Evolutionary conservation across 2,329 filamentous ascomycete genomes (phyloP).

Genomic region (Aureobasidium sp.): DNA sequence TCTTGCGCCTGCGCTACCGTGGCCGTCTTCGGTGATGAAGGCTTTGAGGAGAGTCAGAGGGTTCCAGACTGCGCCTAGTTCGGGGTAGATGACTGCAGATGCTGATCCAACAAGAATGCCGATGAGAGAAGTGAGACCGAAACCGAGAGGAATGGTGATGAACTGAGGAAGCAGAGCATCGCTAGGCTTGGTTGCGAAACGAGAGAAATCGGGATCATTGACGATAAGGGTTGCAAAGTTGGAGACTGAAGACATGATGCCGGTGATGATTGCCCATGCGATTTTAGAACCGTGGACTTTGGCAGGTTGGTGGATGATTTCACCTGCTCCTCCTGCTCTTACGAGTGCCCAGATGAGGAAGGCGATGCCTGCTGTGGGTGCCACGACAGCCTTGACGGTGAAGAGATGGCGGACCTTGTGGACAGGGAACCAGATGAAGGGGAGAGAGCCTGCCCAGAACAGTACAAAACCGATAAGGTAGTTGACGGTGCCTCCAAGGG

Average conservation of each 20-base stretch:
- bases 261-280: slow-evolving; percentile 84
- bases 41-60: slow-evolving; percentile 44
- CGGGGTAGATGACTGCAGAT: slow-evolving; percentile 23
- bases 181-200: slow-evolving; percentile 80
- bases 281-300: slow-evolving; percentile 72
- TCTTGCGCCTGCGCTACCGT: slow-evolving; percentile 47
- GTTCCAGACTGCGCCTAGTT: slow-evolving; percentile 70
- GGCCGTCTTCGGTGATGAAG: slow-evolving; percentile 44
- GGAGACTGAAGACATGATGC: slow-evolving; percentile 89
- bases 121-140: slow-evolving; percentile 24
- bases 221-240: slow-evolving; percentile 91
- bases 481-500: slow-evolving; percentile 24
- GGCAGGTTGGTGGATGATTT: slow-evolving; percentile 77
- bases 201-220: slow-evolving; percentile 85
- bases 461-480: slow-evolving; percentile 85
- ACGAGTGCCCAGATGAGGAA: slow-evolving; percentile 92
- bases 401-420: slow-evolving; percentile 92
- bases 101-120: slow-evolving; percentile 48
- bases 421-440: slow-evolving; percentile 90
- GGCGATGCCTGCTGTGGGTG: slow-evolving; percentile 83
- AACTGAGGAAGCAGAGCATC: slow-evolving; percentile 87
- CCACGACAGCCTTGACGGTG: slow-evolving; percentile 88
- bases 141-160: slow-evolving; percentile 30
- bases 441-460: slow-evolving; percentile 84
- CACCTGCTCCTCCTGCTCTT: slow-evolving; percentile 83